phyloP scores from a whole-genome alignment of 495 filamentous ascomycete genomes.

The Pyrenopolyporus hunteri region DNA sequence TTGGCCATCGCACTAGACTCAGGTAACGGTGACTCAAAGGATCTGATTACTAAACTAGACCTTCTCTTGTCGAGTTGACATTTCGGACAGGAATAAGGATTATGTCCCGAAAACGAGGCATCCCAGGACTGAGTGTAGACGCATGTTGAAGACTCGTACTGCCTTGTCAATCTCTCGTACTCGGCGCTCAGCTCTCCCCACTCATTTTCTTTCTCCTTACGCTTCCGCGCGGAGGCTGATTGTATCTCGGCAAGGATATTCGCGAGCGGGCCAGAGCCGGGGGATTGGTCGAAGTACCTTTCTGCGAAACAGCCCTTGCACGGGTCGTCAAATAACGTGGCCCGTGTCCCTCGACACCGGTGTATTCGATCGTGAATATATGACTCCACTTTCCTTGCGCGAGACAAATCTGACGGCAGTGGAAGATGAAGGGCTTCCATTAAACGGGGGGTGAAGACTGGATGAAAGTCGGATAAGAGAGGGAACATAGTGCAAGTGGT shows the following conservation, averaged over 20 bases:
- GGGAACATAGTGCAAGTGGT: slow-evolving; percentile 41
- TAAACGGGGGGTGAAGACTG: slow-evolving; percentile 48
- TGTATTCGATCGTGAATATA: slow-evolving; percentile 49
- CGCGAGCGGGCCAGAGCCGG: slow-evolving; percentile 30
- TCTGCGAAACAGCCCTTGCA: slow-evolving; percentile 52
- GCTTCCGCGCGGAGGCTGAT: slow-evolving; percentile 18
- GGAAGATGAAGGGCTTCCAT: slow-evolving; percentile 57
- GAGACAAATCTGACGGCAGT: slow-evolving; percentile 47
- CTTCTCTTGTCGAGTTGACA: slow-evolving; percentile 42
- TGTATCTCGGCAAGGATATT: slow-evolving; percentile 45
- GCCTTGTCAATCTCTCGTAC: slow-evolving; percentile 47
- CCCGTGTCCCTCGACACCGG: slow-evolving; percentile 7
- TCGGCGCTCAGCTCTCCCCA: slow-evolving; percentile 44
- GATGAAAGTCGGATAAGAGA: slow-evolving; percentile 48
- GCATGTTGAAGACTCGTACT: slow-evolving; percentile 45
- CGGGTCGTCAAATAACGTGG: slow-evolving; percentile 56
- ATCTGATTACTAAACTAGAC: slow-evolving; percentile 44
- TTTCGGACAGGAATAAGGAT: slow-evolving; percentile 33
- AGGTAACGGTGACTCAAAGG: slow-evolving; percentile 55
- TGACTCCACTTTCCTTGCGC: slow-evolving; percentile 51
- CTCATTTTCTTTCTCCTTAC: slow-evolving; percentile 48
- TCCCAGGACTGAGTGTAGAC: slow-evolving; percentile 17
- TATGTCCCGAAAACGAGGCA: slow-evolving; percentile 12
- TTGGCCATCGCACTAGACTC: slow-evolving; percentile 37
- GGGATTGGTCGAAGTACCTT: slow-evolving; percentile 50